These are phyloP conservation scores for Cokeromyces recurvatus DNA, from an alignment of 371 early-diverging fungal species.

Conservation along the genomic window DNA sequence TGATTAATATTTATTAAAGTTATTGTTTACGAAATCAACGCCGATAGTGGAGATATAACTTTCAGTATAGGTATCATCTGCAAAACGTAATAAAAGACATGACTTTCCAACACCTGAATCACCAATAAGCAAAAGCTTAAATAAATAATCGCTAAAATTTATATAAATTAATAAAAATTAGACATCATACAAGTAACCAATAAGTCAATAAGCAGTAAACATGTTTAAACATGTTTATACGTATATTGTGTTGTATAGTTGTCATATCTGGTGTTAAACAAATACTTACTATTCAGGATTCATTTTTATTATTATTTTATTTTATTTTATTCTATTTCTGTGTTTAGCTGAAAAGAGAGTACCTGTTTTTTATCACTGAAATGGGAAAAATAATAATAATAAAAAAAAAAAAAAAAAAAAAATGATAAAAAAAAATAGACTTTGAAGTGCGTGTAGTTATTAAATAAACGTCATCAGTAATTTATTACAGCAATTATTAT, in stretches of 20 bases:
- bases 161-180: background rate
- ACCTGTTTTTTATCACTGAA: too few species aligned
- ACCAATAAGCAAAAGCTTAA: slow-evolving; percentile 98
- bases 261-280: background rate
- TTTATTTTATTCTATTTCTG: too few species aligned
- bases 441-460: too few species aligned
- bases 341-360: too few species aligned
- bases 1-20: background rate
- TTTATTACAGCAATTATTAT: too few species aligned
- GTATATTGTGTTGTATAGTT: background rate
- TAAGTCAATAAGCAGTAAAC: too few species aligned
- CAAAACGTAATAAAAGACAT: slow-evolving; percentile 96
- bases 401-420: too few species aligned
- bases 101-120: slow-evolving; percentile 99
- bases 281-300: slow-evolving; percentile 40
- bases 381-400: too few species aligned
- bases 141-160: slow-evolving; percentile 87
- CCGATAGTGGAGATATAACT: slow-evolving; percentile 99
- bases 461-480: too few species aligned
- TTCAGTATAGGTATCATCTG: slow-evolving; percentile 98
- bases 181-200: too few species aligned
- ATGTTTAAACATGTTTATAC: background rate
- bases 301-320: too few species aligned
- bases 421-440: too few species aligned
- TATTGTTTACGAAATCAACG: slow-evolving; percentile 82